phyloP scores from a whole-genome alignment of 805 yeast genomes.

The Saccharomycopsis vini region DNA sequence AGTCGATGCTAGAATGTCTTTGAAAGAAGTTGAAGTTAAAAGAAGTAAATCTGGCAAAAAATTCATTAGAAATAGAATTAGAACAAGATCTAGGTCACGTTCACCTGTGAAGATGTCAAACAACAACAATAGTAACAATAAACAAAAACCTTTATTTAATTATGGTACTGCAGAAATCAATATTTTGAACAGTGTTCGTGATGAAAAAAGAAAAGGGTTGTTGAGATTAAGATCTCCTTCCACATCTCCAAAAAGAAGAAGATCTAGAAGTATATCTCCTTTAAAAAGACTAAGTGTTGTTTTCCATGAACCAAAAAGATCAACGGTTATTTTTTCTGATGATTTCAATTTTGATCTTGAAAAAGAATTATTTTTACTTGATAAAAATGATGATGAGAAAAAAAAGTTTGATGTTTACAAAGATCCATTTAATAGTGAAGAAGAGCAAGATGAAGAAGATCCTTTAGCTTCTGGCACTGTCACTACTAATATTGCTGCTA shows the following conservation, averaged over 20 bases:
- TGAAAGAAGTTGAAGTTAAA: no score
- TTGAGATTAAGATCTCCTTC: constrained; percentile 4
- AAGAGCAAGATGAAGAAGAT: background rate
- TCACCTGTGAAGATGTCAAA: constrained; percentile 3
- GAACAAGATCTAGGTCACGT: background rate
- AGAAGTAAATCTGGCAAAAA: background rate
- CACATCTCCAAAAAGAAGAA: constrained; percentile 9
- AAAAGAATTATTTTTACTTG: background rate
- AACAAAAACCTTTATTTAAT: constrained; percentile 6
- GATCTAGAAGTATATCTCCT: constrained; percentile 15
- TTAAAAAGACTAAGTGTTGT: constrained; percentile 10
- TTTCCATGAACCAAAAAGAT: constrained; percentile 9
- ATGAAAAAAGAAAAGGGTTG: constrained; percentile 12
- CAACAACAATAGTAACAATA: no score
- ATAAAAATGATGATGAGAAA: background rate
- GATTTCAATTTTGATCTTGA: constrained; percentile 10
- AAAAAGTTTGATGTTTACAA: background rate
- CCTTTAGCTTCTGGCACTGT: no score
- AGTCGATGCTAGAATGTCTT: no score
- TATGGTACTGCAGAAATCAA: constrained; percentile 13
- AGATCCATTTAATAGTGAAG: no score
- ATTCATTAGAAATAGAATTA: background rate
- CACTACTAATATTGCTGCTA: no score
- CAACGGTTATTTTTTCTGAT: constrained; percentile 15
- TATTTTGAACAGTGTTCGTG: constrained; percentile 7